Evolutionary conservation across 108 stramenopile genomes (phyloP), one percentile per base, ranked within the genome.

Genomic region (Epipyxis sp.): DNA sequence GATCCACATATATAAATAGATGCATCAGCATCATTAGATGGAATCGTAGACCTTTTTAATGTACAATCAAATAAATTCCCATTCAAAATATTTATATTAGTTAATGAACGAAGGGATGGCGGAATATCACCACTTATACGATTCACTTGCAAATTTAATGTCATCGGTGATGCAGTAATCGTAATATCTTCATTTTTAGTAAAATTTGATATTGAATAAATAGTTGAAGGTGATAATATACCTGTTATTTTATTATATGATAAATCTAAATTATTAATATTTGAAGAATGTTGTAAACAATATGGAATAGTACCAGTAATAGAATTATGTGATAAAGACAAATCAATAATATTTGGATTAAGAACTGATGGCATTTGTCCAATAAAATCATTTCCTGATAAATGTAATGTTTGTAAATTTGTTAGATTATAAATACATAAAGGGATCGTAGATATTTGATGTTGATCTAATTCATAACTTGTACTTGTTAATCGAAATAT

Each of bases 361-460:
- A 16, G 54, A 25, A 16, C n/a, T n/a, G n/a, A 37, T n/a, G 61
- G 61, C 3, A 65, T 29, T 10, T 37, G 10, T 10, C 61, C 25
- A 37, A 32, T 6, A 6, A 65, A 37, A 6, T 32, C 61, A 37
- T 35, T 29, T 6, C 61, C 25, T 6, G 61, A 65, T 3, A 65
- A 32, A 65, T 65, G 61, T 37, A 65, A 37, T 37, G 61, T 65
- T 65, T 65, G 61, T 37, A 65, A 37, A 29, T 29, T 6, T 32
- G 3, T 29, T 32, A 65, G 3, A 29, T 3, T 10, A 29, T 10
- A 65, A 6, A 65, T 32, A 37, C 46, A 65, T 37, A 6, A 10
- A 13, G 61, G 61, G 6, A 37, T 29, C 30, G 34, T 35, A 3
- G 30, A 3, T 32, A 10, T 16, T 32, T 10, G 20, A 10, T 16